Evolutionary conservation across 2,329 filamentous ascomycete species (phyloP).

Genomic region (Thelonectria olida): DNA sequence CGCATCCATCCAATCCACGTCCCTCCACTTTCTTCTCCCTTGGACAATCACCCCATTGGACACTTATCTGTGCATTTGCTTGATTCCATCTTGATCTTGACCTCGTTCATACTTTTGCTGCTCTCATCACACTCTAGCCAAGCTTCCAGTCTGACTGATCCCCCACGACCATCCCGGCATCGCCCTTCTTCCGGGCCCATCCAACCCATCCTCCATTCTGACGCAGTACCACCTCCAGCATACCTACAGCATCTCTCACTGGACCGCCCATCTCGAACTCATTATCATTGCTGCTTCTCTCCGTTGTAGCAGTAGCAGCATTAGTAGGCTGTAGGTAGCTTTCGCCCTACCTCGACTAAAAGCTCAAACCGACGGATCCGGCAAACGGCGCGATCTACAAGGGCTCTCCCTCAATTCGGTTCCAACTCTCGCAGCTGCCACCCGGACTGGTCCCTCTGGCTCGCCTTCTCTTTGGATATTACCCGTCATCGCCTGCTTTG

Average conservation of each 20-base stretch:
- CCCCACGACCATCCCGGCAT: neutral
- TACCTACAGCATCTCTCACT: neutral
- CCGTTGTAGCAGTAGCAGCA: neutral
- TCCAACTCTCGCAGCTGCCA: constrained; percentile 13
- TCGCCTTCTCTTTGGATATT: constrained; percentile 7
- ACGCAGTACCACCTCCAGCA: neutral
- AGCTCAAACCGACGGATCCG: constrained; percentile 24
- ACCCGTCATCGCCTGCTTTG: constrained; percentile 2
- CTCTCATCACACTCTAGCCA: neutral
- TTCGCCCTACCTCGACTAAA: neutral
- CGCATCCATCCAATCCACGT: neutral
- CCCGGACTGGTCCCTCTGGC: neutral
- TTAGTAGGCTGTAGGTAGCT: neutral
- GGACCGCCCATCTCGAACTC: neutral
- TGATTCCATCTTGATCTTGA: neutral
- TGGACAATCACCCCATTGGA: neutral
- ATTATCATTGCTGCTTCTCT: neutral
- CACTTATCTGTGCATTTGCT: neutral
- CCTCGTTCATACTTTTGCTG: neutral
- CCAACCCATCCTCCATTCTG: neutral
- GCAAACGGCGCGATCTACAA: constrained; percentile 38
- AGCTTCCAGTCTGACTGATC: neutral
- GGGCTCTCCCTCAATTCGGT: constrained; percentile 32
- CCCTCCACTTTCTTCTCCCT: constrained; percentile 18
- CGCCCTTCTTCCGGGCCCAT: neutral